phyloP scores from a whole-genome alignment of 345 rosid genomes.

The Bretschneidera sinensis region DNA sequence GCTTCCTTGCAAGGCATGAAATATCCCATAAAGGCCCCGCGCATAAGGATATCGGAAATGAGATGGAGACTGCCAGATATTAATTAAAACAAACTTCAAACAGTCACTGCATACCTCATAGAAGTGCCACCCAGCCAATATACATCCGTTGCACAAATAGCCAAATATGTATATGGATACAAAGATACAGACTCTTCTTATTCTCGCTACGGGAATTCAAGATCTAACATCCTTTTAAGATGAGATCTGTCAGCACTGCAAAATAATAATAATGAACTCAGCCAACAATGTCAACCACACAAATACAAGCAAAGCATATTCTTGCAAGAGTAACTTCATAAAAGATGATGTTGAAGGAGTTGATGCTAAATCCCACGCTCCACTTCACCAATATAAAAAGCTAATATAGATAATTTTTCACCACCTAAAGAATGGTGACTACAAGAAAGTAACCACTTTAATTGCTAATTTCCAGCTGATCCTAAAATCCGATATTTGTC shows the following conservation, averaged over 20 bases:
- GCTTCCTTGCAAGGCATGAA: constrained; percentile 12
- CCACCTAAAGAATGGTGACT: too few species aligned
- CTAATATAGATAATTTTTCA: too few species aligned
- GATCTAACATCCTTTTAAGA: constrained; percentile 88
- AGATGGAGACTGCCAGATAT: constrained; percentile 9
- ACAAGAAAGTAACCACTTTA: too few species aligned
- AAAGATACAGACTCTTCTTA: constrained; percentile 12
- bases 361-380: background rate
- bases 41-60: background rate
- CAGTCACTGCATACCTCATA: constrained; percentile 11
- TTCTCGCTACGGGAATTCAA: constrained; percentile 70
- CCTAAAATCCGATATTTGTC: too few species aligned
- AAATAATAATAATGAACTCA: constrained; percentile 9
- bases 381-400: background rate
- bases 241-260: constrained; percentile 89
- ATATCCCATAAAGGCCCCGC: background rate
- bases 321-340: background rate
- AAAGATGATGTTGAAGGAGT: background rate
- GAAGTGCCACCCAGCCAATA: background rate
- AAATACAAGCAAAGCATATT: background rate
- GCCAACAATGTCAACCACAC: background rate
- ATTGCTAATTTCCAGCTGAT: too few species aligned
- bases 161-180: background rate
- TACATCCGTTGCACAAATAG: background rate
- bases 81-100: constrained; percentile 18